Conservation (phyloP, 2,329 filamentous ascomycete species). For the Diaporthe vexans region DNA sequence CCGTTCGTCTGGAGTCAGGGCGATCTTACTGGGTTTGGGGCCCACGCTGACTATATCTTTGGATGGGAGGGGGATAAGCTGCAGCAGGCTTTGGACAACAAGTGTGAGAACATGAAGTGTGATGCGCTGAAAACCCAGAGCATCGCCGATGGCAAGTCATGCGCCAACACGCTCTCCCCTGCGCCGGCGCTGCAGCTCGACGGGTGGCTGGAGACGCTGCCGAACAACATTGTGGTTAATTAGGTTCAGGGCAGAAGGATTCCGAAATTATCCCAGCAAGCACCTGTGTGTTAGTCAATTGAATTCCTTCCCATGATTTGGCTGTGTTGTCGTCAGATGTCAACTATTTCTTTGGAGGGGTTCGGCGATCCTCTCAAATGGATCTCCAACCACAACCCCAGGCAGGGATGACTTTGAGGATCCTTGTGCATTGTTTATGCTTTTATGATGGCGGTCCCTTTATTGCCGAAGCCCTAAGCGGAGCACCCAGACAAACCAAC, state of each 20-base stretch:
- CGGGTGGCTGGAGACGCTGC: slow-evolving; percentile 19
- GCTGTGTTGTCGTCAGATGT: no score
- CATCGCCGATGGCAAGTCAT: slow-evolving; percentile 42
- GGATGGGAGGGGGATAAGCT: slow-evolving; percentile 52
- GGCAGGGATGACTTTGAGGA: no score
- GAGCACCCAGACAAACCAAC: background rate
- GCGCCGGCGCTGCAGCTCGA: slow-evolving; percentile 12
- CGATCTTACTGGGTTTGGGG: slow-evolving; percentile 50
- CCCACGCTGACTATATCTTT: slow-evolving; percentile 57
- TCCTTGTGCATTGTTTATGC: no score
- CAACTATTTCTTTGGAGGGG: no score
- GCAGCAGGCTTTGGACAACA: slow-evolving; percentile 49
- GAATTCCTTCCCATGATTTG: no score
- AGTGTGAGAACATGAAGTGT: slow-evolving; percentile 43
- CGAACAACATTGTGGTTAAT: slow-evolving; percentile 18
- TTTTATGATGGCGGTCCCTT: no score
- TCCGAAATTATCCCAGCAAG: no score
- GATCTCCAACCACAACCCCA: no score
- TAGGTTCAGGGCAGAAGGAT: background rate
- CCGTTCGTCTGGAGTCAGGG: slow-evolving; percentile 50
- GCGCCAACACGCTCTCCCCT: slow-evolving; percentile 26
- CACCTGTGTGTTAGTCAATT: no score
- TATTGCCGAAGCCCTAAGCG: background rate
- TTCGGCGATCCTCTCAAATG: no score
- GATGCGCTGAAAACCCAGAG: slow-evolving; percentile 43